These are phyloP conservation scores for Vigna hirtella DNA, from an alignment of 306 rosid genomes.

Conservation along the genomic window DNA sequence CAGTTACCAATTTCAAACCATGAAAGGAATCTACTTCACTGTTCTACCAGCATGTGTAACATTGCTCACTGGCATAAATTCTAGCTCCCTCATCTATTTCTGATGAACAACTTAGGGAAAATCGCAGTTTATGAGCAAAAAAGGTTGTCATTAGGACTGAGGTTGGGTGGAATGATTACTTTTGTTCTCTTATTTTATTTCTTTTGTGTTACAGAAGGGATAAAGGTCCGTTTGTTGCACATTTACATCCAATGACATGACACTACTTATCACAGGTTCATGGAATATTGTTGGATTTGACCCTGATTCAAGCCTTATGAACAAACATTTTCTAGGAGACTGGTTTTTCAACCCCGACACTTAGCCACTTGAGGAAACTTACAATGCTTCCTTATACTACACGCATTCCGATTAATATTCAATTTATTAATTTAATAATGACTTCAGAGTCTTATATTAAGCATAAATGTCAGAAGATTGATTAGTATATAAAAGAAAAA, in stretches of 20 bases:
- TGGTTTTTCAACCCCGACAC: slow-evolving; percentile 18
- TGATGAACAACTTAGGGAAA: background rate
- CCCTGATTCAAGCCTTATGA: background rate
- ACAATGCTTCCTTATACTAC: background rate
- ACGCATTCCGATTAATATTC: background rate
- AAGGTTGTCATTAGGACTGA: background rate
- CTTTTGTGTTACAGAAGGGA: slow-evolving; percentile 3
- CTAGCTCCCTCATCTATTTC: slow-evolving; percentile 3
- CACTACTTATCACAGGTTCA: slow-evolving; percentile 24
- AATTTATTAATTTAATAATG: no score
- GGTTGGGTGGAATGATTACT: background rate
- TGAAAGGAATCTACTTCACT: slow-evolving; percentile 7
- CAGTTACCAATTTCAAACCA: background rate
- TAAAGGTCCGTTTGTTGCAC: slow-evolving; percentile 1
- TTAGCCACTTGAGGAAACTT: slow-evolving; percentile 23
- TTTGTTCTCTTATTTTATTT: slow-evolving; percentile 1
- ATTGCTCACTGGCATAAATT: background rate
- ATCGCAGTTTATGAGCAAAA: background rate
- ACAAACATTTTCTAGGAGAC: slow-evolving; percentile 3
- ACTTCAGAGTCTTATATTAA: no score
- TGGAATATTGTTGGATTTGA: slow-evolving; percentile 7
- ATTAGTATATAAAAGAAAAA: no score
- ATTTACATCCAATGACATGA: slow-evolving; percentile 16
- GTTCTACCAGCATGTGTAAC: background rate
- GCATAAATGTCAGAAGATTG: no score